Base-by-base conservation (phyloP, 441 rosid species). In the Euphorbia neoarborescens region DNA sequence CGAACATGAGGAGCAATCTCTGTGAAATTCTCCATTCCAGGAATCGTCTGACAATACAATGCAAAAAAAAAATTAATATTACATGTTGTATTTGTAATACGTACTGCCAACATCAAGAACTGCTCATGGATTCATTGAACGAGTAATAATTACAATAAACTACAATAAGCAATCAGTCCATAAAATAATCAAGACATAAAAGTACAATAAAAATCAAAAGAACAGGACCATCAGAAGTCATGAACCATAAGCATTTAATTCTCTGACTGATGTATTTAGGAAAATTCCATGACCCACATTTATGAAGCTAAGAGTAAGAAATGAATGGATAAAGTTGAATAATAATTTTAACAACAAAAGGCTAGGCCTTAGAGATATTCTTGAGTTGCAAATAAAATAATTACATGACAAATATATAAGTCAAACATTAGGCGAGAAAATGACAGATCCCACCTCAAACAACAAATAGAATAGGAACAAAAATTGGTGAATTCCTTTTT, bases 11-110 rank as follows among this genome's bases (percentile, higher is more conserved):
- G 75, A 75, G 81, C 66, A 81, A 87, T 71, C 75, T 92, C 98
- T 25, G 89, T 76, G 58, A 73, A 85, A 75, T 72, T 86, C 78
- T 90, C 98, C 88, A 88, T 83, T n/a, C 98, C 98, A 75, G 94
- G 94, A 74, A 95, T 95, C 67, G 94, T 90, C 99, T 95, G 84
- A 57, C 46, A 68, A 58, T 65, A 15, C 75, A 40, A 50, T 56
- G 71, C 38, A 48, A 62, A 75, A 71, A 75, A 71, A 65, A 62
- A 76, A 20, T 48, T 67, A 71, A 60, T 14, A 37, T 13, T 35
- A 68, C 19, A 32, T 60, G n/a, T 5, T 50, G 22, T n/a, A n/a
- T n/a, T n/a, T n/a, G n/a, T 50, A 50, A 50, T 50, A 50, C 56
- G 8, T 50, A 54, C 30, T 6, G 30, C 30, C 60, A 63, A 20